Evolutionary conservation across 768 basidiomycete species (phyloP).

Genomic region (Phlebiopsis flavidoalba): DNA sequence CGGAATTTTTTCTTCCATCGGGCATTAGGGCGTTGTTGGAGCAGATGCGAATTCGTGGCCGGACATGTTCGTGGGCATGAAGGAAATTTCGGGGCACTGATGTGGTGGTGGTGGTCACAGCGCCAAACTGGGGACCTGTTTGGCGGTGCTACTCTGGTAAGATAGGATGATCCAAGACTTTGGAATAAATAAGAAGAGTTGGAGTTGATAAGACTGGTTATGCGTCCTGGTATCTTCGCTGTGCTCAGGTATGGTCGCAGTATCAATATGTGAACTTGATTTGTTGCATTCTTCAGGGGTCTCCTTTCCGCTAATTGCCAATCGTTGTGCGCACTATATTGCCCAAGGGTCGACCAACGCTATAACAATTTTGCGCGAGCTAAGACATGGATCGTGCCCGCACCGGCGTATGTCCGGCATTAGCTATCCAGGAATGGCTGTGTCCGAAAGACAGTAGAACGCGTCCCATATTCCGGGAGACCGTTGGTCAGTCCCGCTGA

Average conservation of each 20-base stretch:
- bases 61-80: too few relatives aligned
- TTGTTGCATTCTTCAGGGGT: constrained; percentile 32
- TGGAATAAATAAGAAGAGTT: too few relatives aligned
- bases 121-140: too few relatives aligned
- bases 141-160: too few relatives aligned
- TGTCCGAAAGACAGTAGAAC: constrained; percentile 25
- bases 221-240: constrained; percentile 16
- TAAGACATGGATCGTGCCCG: constrained; percentile 50
- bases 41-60: too few relatives aligned
- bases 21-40: too few relatives aligned
- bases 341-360: constrained; percentile 43
- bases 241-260: too few relatives aligned
- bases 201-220: constrained; percentile 57
- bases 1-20: too few relatives aligned
- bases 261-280: too few relatives aligned
- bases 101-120: too few relatives aligned
- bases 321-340: constrained; percentile 53
- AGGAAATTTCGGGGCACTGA: too few relatives aligned
- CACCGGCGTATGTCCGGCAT: constrained; percentile 41
- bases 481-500: not conserved
- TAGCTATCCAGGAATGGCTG: constrained; percentile 32
- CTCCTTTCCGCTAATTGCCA: constrained; percentile 58
- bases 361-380: constrained; percentile 55
- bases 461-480: not conserved
- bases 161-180: too few relatives aligned